Conservation (phyloP, 2,329 filamentous ascomycete genomes). For the Zalaria obscura region DNA sequence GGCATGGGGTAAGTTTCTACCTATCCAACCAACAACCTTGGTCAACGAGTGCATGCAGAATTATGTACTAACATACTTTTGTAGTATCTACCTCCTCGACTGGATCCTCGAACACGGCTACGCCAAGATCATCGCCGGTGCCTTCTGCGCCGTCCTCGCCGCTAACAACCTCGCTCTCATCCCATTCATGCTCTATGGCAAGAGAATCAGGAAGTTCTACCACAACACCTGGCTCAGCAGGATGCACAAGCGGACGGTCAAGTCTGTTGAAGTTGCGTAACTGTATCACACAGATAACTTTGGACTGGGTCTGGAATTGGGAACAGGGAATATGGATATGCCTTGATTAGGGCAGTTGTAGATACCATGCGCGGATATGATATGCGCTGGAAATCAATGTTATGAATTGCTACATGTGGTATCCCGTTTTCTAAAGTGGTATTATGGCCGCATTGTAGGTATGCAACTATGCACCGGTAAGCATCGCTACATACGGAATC, state of each 20-base stretch:
- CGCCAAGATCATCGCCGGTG: constrained; percentile 19
- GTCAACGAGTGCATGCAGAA: neutral
- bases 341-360: too few species aligned
- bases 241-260: constrained; percentile 15
- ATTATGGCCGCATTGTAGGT: too few species aligned
- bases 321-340: too few species aligned
- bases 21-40: too few species aligned
- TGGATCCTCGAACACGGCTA: constrained; percentile 20
- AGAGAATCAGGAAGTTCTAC: constrained; percentile 17
- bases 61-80: constrained; percentile 2
- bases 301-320: too few species aligned
- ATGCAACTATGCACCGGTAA: too few species aligned
- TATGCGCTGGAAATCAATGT: too few species aligned
- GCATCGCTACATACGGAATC: too few species aligned
- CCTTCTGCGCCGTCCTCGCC: constrained; percentile 19
- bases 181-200: constrained; percentile 21
- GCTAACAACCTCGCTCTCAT: constrained; percentile 19
- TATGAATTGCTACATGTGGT: too few species aligned
- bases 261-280: constrained; percentile 12
- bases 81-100: constrained; percentile 19
- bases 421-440: too few species aligned
- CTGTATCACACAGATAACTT: too few species aligned
- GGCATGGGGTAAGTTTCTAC: constrained; percentile 12
- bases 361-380: too few species aligned
- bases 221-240: constrained; percentile 17